A percentile compares a stretch with the other conserved stretches of the same genome.
These are phyloP conservation scores for Penicillium riverlandense DNA, from an alignment of 495 filamentous ascomycete genomes.

Conservation along the genomic window DNA sequence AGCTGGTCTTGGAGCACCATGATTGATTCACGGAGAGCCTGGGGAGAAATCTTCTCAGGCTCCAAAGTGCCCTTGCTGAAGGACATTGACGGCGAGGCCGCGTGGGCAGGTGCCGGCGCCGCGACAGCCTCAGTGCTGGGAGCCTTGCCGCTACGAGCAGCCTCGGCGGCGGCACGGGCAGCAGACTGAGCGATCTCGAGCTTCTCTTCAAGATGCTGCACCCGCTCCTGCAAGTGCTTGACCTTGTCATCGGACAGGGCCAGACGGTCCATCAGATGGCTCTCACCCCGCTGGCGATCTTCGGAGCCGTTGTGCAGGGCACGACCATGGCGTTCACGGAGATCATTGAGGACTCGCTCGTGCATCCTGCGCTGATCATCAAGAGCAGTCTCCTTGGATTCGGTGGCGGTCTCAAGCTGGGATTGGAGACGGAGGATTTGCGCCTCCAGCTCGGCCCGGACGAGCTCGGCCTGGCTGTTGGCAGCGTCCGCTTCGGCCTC, in stretches of 20 bases:
- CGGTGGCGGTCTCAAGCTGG: slow-evolving; percentile 61
- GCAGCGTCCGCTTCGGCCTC: slow-evolving; percentile 73
- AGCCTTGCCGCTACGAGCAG: slow-evolving; percentile 61
- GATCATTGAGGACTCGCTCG: slow-evolving; percentile 59
- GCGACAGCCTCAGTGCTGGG: not conserved
- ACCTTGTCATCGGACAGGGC: slow-evolving; percentile 72
- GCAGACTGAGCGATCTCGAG: slow-evolving; percentile 86
- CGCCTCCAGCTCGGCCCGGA: slow-evolving; percentile 68
- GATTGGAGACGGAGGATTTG: slow-evolving; percentile 59
- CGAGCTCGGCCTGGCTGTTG: slow-evolving; percentile 73
- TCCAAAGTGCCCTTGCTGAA: slow-evolving; percentile 41
- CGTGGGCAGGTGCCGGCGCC: slow-evolving; percentile 16
- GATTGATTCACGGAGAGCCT: slow-evolving; percentile 92
- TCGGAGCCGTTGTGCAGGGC: slow-evolving; percentile 63
- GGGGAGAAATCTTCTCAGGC: slow-evolving; percentile 83
- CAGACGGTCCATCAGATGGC: slow-evolving; percentile 62
- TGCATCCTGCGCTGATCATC: slow-evolving; percentile 63
- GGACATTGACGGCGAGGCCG: slow-evolving; percentile 37
- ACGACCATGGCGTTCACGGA: slow-evolving; percentile 62
- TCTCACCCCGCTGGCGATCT: slow-evolving; percentile 63
- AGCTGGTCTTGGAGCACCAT: slow-evolving; percentile 93
- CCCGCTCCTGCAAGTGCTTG: slow-evolving; percentile 71
- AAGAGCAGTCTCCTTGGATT: slow-evolving; percentile 54
- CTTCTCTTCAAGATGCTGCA: slow-evolving; percentile 78
- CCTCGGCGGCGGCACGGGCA: slow-evolving; percentile 77